Base-by-base conservation (phyloP, 2,329 filamentous ascomycete genomes). In the Didymella pinodella region DNA sequence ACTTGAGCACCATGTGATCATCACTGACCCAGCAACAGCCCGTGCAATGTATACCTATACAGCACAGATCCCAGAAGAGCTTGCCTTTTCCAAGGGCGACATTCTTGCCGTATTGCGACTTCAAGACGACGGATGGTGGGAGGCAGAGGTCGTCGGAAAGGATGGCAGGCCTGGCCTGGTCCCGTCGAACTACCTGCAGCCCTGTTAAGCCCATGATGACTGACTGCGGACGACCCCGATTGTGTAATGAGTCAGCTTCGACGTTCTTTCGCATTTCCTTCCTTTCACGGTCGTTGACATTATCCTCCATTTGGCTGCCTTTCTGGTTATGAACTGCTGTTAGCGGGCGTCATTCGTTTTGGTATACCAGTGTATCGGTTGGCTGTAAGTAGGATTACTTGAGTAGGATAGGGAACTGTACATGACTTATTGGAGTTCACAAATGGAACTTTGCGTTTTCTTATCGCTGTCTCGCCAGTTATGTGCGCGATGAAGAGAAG, bases 51-150 rank as follows among this genome's bases (percentile, higher is more conserved):
- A 98, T 78, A 88, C 92, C 81, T 99, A 99, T 77, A 88, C 90
- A 72, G 93, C 95, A 2, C 94, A 93, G 22, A 99, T 99, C 58
- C 92, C 94, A 0, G 95, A 98, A 75, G 96, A 99, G 78, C 82
- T 99, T 20, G 90, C 90, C 14, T 99, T 99, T 77, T 84, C 84
- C 46, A 99, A 99, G 81, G 93, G 93, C 47, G 96, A 99, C 73
- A 88, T 94, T 59, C 83, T 99, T 14, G 92, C 94, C 2, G 88
- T 99, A 14, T 82, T 97, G 46, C 86, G 93, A 60, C 87, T 96
- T 71, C 95, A 99, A 79, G 95, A 99, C 75, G 95, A 99, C 74
- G 95, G 95, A 20, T 99, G 95, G 95, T 99, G 96, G 95, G 95
- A 99, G 80, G 96, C 96, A 12, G 94, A 97, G 77, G 87, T 97